These are phyloP conservation scores for Viridothelium virens DNA, from an alignment of 495 filamentous ascomycete species.

Conservation along the genomic window DNA sequence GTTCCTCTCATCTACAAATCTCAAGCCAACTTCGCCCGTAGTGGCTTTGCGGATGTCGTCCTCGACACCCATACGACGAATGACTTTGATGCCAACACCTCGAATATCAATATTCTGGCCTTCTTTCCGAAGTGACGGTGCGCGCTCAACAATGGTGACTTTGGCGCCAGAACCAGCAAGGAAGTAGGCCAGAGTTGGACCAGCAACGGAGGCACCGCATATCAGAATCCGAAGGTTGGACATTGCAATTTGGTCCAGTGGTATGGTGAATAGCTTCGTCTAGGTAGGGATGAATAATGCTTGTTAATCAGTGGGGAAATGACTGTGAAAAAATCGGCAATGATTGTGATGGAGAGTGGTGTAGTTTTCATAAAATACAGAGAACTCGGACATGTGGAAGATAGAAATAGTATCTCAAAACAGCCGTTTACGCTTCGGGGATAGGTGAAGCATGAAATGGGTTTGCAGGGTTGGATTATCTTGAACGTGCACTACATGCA, in stretches of 20 bases:
- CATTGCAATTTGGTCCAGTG: neutral
- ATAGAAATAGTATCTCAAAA: no score
- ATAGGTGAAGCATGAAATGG: no score
- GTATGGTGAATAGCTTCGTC: neutral
- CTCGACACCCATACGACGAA: conserved; percentile 31
- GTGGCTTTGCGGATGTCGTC: conserved; percentile 10
- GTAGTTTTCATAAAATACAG: no score
- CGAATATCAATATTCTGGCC: conserved; percentile 37
- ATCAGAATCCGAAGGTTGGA: conserved; percentile 25
- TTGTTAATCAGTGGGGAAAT: no score
- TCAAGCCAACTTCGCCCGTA: conserved; percentile 21
- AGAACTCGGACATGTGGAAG: no score
- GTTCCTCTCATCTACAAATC: conserved; percentile 18
- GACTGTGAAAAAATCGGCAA: no score
- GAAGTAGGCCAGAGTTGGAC: conserved; percentile 24
- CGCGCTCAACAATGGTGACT: conserved; percentile 32
- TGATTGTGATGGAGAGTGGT: no score
- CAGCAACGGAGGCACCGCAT: conserved; percentile 28
- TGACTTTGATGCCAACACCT: conserved; percentile 31
- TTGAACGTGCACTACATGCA: no score
- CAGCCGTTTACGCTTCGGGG: no score
- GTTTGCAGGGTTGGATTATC: no score
- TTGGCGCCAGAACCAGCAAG: conserved; percentile 25
- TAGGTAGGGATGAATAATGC: neutral
- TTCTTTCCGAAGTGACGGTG: conserved; percentile 28